Evolutionary conservation across 169 alveolate species (phyloP).

Genomic region (Condylostoma magnum): DNA sequence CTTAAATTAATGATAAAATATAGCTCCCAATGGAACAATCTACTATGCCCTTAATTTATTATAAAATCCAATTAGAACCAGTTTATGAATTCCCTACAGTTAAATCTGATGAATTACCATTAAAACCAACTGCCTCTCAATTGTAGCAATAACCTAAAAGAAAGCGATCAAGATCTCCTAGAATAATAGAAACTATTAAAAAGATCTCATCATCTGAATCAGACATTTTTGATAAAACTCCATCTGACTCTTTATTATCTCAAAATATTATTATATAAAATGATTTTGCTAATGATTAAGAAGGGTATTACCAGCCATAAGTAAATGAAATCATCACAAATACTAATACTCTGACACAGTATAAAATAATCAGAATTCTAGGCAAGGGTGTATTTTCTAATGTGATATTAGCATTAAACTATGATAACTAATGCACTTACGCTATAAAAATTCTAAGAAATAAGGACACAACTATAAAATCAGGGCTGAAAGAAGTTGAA

Average conservation of each 20-base stretch:
- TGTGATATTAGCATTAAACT: conserved; percentile 61
- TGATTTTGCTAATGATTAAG: background rate
- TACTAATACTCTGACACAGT: background rate
- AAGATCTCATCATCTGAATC: no score
- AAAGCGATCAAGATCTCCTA: no score
- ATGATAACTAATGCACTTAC: conserved; percentile 28
- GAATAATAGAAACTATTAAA: no score
- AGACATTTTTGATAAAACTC: conserved; percentile 25
- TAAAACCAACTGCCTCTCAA: no score
- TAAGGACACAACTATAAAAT: conserved; percentile 44
- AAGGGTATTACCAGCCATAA: conserved; percentile 24
- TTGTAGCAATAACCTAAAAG: no score
- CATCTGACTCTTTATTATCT: background rate
- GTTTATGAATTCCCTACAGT: no score
- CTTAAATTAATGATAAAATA: no score
- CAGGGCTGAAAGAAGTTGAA: conserved; percentile 66
- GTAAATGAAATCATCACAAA: conserved; percentile 19
- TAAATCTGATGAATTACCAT: no score
- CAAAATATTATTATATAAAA: background rate
- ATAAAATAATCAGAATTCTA: background rate
- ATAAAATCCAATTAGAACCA: no score
- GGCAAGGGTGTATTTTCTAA: conserved; percentile 77
- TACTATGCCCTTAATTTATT: no score
- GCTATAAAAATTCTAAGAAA: conserved; percentile 65
- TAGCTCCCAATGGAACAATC: no score